Evolutionary conservation across 2,329 filamentous ascomycete species (phyloP), one percentile per base, ranked within the genome.

Genomic region (Neonectria magnoliae): DNA sequence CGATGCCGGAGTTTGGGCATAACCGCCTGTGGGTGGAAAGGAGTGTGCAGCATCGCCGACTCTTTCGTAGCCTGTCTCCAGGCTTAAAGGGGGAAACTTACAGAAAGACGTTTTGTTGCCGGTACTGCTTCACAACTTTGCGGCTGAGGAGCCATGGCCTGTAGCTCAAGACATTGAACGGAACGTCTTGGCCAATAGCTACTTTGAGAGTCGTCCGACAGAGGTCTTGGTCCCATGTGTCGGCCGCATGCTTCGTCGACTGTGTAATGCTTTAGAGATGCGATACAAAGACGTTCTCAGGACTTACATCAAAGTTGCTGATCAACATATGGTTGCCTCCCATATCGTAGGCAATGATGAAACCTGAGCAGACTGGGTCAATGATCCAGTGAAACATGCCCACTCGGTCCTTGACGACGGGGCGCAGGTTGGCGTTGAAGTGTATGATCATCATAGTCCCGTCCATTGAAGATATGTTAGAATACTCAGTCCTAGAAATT

Each of bases 371-470:
- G 6, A 75, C 73, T 1, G 81, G 81, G 53, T 83, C 81, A 65
- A 80, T 78, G 18, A 83, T 75, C 81, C 80, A 83, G 64, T 82
- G 79, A 3, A 83, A 68, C 80, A 83, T 82, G 5, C 81, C 81
- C 1, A 81, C 77, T 22, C 76, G 71, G 0, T 79, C 73, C 4
- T 73, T 71, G 0, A 83, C 69, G 0, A 83, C 70, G 1, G 79
- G 76, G 0, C 78, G 74, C 2, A 82, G 71, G 48, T 83, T 73
- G 0, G 80, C 79, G 44, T 81, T 81, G 65, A 83, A 78, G 45
- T 83, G 80, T 14, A 83, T 82, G 0, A 81, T 82, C 81, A 83
- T 82, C 81, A 82, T 82, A 0, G 79, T 81, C 59, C 81, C 80
- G 41, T 80, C 79, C 80, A 22, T 5, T 25, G 8, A 5, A 22